Base-by-base conservation (phyloP, 2,329 filamentous ascomycete species). In the Ceratocystis cacaofunesta region DNA sequence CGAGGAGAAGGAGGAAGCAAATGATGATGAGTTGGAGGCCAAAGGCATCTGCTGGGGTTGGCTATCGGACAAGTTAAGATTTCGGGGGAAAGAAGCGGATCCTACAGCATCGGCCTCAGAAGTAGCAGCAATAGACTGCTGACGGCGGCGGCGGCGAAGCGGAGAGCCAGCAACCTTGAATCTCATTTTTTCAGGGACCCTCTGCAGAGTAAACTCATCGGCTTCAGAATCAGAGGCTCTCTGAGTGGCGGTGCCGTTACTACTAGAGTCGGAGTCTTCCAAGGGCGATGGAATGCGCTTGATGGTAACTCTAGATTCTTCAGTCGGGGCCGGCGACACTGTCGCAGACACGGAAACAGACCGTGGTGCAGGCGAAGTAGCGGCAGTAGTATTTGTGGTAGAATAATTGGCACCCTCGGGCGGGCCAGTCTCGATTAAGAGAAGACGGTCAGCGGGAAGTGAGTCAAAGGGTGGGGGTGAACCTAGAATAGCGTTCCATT, bases 261-360 rank as follows among this genome's bases (percentile, higher is more conserved):
- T 62, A 15, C 48, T 48, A 3, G 48, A 62, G 36, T 67, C 63
- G 10, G 58, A 67, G 8, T 58, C 36, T 25, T 65, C 58, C 22
- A 55, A 43, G 7, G 66, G 63, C 30, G 66, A 67, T 1, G 63
- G 57, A 32, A 63, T 22, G 17, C 66, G 63, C 41, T 43, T 65
- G 41, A 67, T 67, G 28, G 66, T 67, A n/a, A 63, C 58, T 43
- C 60, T 58, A 1, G 66, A 65, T 41, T 65, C 66, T 60, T 67
- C 66, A 4, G 58, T 65, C 6, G 36, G n/a, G 28, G 62, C 46
- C n/a, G 63, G 58, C 25, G 63, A 67, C 61, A 67, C 50, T 1
- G 36, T 41, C 36, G 36, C 36, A 41, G 36, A 41, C 36, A 41
- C 36, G 36, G 36, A 12, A 41, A 41, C 36, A 41, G 52, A 36